These are phyloP conservation scores for Fusarium fracticaudum DNA, from an alignment of 2,329 filamentous ascomycete genomes.

Conservation along the genomic window DNA sequence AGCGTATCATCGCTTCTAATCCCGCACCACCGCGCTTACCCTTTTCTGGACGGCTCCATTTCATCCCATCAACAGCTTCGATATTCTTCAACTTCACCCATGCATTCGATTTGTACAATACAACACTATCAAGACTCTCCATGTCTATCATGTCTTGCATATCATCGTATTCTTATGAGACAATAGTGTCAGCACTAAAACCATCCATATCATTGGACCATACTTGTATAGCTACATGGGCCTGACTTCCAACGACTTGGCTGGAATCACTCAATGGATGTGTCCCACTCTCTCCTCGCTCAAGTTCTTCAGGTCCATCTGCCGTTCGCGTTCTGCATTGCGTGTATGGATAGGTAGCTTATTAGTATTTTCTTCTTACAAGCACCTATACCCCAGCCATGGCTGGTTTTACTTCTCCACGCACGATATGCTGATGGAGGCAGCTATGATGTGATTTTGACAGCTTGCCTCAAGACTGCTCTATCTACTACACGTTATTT, in stretches of 20 bases:
- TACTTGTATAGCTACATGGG: neutral
- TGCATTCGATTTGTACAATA: neutral
- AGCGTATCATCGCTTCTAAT: constrained; percentile 22
- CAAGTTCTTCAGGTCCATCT: constrained; percentile 13
- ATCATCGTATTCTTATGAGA: neutral
- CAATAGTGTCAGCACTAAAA: neutral
- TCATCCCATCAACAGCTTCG: constrained; percentile 4
- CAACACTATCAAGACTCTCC: neutral
- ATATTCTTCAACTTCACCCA: constrained; percentile 31
- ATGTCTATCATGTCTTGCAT: neutral
- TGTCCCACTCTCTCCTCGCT: constrained; percentile 20
- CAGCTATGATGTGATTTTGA: neutral
- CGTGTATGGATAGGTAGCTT: neutral
- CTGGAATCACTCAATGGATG: constrained; percentile 6
- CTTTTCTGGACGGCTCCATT: neutral
- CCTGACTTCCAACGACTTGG: neutral
- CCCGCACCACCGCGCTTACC: constrained; percentile 9
- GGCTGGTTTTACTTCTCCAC: neutral
- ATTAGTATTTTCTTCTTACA: neutral
- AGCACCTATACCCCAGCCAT: neutral
- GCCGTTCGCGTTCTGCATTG: neutral
- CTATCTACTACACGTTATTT: neutral
- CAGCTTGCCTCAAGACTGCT: neutral
- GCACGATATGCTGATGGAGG: neutral
- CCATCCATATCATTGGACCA: neutral